Evolutionary conservation across 1,139 yeast species (phyloP).

Genomic region (Kodamaea anthophila): DNA sequence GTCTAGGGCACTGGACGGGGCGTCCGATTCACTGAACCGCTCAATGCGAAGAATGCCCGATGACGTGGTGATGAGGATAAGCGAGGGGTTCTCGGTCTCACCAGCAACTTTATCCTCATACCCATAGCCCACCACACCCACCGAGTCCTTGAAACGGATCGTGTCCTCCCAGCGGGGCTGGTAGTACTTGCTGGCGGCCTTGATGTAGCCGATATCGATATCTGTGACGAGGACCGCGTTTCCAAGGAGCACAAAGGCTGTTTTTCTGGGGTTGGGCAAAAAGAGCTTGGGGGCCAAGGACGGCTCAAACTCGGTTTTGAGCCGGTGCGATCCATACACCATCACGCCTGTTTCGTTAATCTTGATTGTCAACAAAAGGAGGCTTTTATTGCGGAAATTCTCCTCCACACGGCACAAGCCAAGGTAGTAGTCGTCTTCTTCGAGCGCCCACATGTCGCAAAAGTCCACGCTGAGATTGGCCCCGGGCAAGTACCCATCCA

Average conservation of each 20-base stretch:
- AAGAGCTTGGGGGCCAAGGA: slow-evolving; percentile 40
- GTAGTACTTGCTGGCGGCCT: slow-evolving; percentile 30
- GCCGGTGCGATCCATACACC: slow-evolving; percentile 55
- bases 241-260: slow-evolving; percentile 60
- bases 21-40: slow-evolving; percentile 24
- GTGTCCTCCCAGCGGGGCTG: slow-evolving; percentile 76
- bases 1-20: slow-evolving; percentile 23
- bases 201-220: slow-evolving; percentile 38
- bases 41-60: slow-evolving; percentile 65
- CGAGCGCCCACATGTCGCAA: slow-evolving; percentile 49
- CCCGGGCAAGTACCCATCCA: slow-evolving; percentile 38
- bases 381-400: slow-evolving; percentile 13
- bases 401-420: slow-evolving; percentile 36
- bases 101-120: slow-evolving; percentile 25
- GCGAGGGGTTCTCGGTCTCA: slow-evolving; percentile 32
- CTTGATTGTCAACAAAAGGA: slow-evolving; percentile 50
- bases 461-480: slow-evolving; percentile 29
- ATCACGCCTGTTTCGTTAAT: slow-evolving; percentile 48
- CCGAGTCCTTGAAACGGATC: slow-evolving; percentile 47
- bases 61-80: slow-evolving; percentile 46
- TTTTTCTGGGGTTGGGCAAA: slow-evolving; percentile 55
- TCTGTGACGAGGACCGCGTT: slow-evolving; percentile 64
- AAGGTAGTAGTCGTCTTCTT: slow-evolving; percentile 35
- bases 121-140: slow-evolving; percentile 58
- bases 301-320: slow-evolving; percentile 29